Evolutionary conservation across 31 red algal species (phyloP).

Genomic region (Bonnemaisonia californica): DNA sequence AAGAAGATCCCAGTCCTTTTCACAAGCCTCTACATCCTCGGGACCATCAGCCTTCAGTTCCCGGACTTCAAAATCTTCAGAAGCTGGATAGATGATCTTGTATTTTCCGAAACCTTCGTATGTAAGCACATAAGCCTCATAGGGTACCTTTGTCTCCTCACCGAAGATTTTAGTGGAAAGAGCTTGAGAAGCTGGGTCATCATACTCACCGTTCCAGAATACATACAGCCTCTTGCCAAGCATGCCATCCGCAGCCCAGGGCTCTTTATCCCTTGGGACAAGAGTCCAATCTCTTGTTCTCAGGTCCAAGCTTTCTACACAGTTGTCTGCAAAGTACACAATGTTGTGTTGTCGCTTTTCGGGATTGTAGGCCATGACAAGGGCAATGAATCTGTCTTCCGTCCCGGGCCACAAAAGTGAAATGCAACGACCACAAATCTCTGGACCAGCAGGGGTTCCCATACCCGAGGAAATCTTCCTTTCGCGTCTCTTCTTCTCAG

Average conservation of each 20-base stretch:
- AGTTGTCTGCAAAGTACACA: slow-evolving; percentile 52
- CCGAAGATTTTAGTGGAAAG: slow-evolving; percentile 30
- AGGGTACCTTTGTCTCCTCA: slow-evolving; percentile 44
- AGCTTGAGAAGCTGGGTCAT: slow-evolving; percentile 4
- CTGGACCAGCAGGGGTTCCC: slow-evolving; percentile 27
- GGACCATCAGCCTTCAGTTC: slow-evolving; percentile 18
- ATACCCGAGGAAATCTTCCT: background rate
- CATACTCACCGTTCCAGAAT: slow-evolving; percentile 58
- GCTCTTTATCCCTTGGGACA: slow-evolving; percentile 40
- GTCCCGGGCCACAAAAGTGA: slow-evolving; percentile 36
- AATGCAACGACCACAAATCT: slow-evolving; percentile 47
- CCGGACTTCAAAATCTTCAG: slow-evolving; percentile 44
- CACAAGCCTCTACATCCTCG: slow-evolving; percentile 16
- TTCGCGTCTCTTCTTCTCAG: slow-evolving; percentile 4
- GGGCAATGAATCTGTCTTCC: slow-evolving; percentile 41
- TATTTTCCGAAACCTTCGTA: slow-evolving; percentile 50
- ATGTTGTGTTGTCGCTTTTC: slow-evolving; percentile 33
- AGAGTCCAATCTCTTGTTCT: slow-evolving; percentile 44
- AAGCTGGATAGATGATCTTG: slow-evolving; percentile 46
- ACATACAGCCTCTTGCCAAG: slow-evolving; percentile 61
- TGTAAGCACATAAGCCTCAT: slow-evolving; percentile 54
- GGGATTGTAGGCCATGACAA: slow-evolving; percentile 48
- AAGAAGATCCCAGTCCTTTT: slow-evolving; percentile 56
- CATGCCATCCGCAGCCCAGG: slow-evolving; percentile 46
- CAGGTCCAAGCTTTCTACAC: slow-evolving; percentile 42